Conservation (phyloP, 176 grass and related monocot species). For the Oryza meridionalis region DNA sequence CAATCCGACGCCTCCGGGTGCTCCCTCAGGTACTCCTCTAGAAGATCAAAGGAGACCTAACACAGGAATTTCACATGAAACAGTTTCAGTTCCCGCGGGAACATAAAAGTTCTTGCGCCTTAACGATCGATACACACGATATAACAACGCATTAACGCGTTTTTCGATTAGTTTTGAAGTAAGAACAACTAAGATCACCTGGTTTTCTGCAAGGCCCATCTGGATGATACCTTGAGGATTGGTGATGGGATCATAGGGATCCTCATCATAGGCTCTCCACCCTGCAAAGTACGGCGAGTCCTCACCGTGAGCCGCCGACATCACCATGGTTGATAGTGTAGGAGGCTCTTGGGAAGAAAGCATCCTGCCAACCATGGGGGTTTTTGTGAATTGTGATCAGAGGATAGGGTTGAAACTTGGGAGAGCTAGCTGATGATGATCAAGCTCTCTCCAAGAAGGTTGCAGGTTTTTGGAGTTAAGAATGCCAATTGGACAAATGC, state of each 20-base stretch:
- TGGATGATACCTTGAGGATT: constrained; percentile 69
- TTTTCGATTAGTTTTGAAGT: no score
- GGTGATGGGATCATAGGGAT: constrained; percentile 54
- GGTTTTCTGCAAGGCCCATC: constrained; percentile 82
- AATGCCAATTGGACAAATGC: constrained; percentile 39
- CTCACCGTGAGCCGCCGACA: constrained; percentile 58
- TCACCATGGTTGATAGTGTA: constrained; percentile 49
- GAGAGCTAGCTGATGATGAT: not conserved
- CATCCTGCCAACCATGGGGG: constrained; percentile 29
- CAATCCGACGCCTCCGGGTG: constrained; percentile 61
- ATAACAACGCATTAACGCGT: not conserved
- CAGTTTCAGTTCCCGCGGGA: no score
- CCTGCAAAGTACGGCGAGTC: constrained; percentile 73
- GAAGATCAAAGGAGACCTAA: constrained; percentile 74
- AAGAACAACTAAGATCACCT: constrained; percentile 21
- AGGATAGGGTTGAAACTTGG: not conserved
- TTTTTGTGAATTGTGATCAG: not conserved
- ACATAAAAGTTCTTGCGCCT: not conserved
- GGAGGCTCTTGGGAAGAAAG: constrained; percentile 30
- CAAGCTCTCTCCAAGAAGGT: not conserved
- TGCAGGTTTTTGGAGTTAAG: constrained; percentile 4
- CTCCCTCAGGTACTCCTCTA: constrained; percentile 68
- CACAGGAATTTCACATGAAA: not conserved
- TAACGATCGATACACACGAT: not conserved
- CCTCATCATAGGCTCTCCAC: constrained; percentile 68